Evolutionary conservation across 371 early-diverging fungal genomes (phyloP).

Genomic region (Nematocida minor): DNA sequence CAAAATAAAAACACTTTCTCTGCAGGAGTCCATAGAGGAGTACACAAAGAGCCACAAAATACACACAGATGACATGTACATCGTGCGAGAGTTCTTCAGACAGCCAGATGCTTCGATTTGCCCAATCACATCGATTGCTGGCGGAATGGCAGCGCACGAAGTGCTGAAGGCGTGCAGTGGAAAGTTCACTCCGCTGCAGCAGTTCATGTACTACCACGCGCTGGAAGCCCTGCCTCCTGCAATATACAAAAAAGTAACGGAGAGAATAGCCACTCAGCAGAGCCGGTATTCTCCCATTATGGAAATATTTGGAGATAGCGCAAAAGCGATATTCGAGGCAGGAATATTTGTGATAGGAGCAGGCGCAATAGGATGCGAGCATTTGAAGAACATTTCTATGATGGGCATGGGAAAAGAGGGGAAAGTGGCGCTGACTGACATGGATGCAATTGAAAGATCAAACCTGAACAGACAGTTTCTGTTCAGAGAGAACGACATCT

Average conservation of each 20-base stretch:
- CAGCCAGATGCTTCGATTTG: slow-evolving; percentile 79
- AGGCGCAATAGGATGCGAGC: slow-evolving; percentile 99
- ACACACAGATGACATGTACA: background rate
- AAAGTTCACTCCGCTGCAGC: slow-evolving; percentile 87
- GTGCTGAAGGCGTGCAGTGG: slow-evolving; percentile 86
- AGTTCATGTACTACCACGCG: slow-evolving; percentile 93
- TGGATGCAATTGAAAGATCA: slow-evolving; percentile 95
- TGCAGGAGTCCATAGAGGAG: background rate
- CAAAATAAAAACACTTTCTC: background rate
- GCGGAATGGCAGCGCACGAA: slow-evolving; percentile 97
- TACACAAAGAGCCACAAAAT: background rate
- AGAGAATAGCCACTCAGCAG: slow-evolving; percentile 72
- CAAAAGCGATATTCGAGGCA: slow-evolving; percentile 75
- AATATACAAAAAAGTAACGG: slow-evolving; percentile 63
- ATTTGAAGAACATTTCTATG: slow-evolving; percentile 98
- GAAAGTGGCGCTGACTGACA: slow-evolving; percentile 84
- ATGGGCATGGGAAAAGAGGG: slow-evolving; percentile 91
- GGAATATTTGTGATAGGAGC: slow-evolving; percentile 93
- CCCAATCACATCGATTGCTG: slow-evolving; percentile 93
- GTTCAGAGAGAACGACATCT: slow-evolving; percentile 82
- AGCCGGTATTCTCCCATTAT: slow-evolving; percentile 82
- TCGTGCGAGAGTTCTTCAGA: slow-evolving; percentile 68
- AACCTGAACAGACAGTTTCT: slow-evolving; percentile 95
- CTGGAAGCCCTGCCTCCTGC: slow-evolving; percentile 76
- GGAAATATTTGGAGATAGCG: slow-evolving; percentile 86